Evolutionary conservation across 768 basidiomycete species (phyloP).

Genomic region (Collybiopsis luxurians): DNA sequence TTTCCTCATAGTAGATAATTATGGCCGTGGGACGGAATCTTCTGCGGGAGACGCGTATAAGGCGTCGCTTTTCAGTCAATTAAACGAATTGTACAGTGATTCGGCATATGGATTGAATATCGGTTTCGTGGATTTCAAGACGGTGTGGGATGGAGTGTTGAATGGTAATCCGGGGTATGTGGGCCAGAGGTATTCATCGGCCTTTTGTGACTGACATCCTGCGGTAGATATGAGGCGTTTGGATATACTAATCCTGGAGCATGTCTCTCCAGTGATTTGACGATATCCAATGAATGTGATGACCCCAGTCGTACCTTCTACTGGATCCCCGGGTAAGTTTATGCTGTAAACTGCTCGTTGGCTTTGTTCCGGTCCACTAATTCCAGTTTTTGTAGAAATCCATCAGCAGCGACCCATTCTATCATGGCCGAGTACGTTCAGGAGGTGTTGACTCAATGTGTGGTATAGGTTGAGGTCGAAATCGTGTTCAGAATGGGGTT

Average conservation of each 20-base stretch:
- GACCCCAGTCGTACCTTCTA: constrained; percentile 9
- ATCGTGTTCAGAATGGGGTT: neutral
- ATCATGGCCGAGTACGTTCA: constrained; percentile 6
- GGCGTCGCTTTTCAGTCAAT: constrained; percentile 37
- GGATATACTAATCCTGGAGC: constrained; percentile 37
- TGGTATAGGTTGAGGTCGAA: neutral
- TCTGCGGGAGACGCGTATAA: constrained; percentile 44
- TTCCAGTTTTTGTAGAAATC: neutral
- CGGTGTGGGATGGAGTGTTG: constrained; percentile 47
- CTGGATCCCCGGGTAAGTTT: constrained; percentile 7
- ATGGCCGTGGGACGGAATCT: constrained; percentile 42
- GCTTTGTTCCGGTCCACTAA: no score
- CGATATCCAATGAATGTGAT: neutral
- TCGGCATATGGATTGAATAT: constrained; percentile 32
- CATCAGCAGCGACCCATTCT: neutral
- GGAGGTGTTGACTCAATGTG: constrained; percentile 2
- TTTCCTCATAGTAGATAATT: constrained; percentile 50
- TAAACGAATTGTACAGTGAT: constrained; percentile 29
- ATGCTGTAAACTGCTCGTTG: neutral
- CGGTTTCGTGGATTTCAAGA: constrained; percentile 43
- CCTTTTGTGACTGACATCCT: neutral
- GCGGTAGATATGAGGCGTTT: constrained; percentile 40
- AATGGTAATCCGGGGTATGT: constrained; percentile 37
- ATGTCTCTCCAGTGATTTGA: constrained; percentile 1
- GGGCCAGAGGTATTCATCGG: constrained; percentile 30